phyloP scores from a whole-genome alignment of 2,329 filamentous ascomycete genomes.

The Diplodia intermedia region DNA sequence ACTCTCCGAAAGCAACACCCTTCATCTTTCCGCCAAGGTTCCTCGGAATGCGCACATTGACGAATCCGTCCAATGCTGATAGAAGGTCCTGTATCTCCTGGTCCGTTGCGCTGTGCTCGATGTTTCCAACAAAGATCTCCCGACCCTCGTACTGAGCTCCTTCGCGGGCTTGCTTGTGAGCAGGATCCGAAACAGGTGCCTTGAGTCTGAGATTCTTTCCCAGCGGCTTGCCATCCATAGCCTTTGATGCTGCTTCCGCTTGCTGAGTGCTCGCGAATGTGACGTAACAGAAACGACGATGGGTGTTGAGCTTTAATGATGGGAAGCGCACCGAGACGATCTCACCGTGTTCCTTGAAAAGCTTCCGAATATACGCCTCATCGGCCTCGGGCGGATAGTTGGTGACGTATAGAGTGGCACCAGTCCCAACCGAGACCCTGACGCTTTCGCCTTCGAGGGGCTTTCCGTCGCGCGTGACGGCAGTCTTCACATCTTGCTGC shows the following conservation, averaged over 20 bases:
- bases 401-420: conserved; percentile 84
- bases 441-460: conserved; percentile 76
- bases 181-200: conserved; percentile 85
- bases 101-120: conserved; percentile 80
- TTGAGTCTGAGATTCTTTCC: conserved; percentile 73
- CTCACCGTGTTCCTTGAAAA: conserved; percentile 76
- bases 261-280: conserved; percentile 71
- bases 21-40: conserved; percentile 72
- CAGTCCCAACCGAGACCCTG: conserved; percentile 74
- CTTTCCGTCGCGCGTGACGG: conserved; percentile 81
- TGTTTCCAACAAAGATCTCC: conserved; percentile 84
- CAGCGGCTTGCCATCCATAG: conserved; percentile 73
- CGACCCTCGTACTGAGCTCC: conserved; percentile 86
- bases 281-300: conserved; percentile 93
- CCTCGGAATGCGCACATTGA: conserved; percentile 73
- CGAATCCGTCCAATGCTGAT: conserved; percentile 65
- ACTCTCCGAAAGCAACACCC: conserved; percentile 83
- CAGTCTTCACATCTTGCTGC: conserved; percentile 79
- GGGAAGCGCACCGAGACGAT: conserved; percentile 88
- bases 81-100: conserved; percentile 75
- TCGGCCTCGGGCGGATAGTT: conserved; percentile 85
- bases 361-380: conserved; percentile 68
- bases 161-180: conserved; percentile 75
- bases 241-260: conserved; percentile 63
- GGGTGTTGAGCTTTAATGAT: conserved; percentile 85